Base-by-base conservation (phyloP, 1,284 basidiomycete species). In the Athelia psychrophila region DNA sequence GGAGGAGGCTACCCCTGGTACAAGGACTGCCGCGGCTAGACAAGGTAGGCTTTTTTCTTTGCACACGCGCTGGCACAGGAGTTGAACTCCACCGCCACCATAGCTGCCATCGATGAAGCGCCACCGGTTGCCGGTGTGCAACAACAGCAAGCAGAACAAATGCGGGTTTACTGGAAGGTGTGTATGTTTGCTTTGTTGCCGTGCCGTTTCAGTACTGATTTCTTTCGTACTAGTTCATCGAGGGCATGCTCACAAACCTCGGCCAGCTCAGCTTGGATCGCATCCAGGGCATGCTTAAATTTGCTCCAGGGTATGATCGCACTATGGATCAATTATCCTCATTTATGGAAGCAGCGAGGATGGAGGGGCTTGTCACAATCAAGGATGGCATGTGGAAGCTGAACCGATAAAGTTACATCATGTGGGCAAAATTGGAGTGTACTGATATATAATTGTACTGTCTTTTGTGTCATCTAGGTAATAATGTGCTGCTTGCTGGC, bases 101-200 rank as follows among this genome's bases (percentile, higher is more conserved):
- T 46, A 59, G 64, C 56, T 8, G 61, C 69, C 9, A 67, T 74
- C 32, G 75, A 80, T 3, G 83, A 86, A 44, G 58, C 72, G 3
- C 73, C 80, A 1, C 69, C 84, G 0, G 70, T 84, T 2, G 65
- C 78, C 32, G 79, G 76, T 35, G 73, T 79, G n/a, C 84, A 89
- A 56, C 84, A 89, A 44, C 85, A 91, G 51, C 86, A 91, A 63
- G 84, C 86, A 0, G 91, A 90, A 59, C 86, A 92, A 67, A 91
- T 93, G 88, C 80, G 76, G 54, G 78, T 92, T 2, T 91, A 85
- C 64, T 95, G 91, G 91, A 91, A 88, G 79, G 92, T 89, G 53
- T 32, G 73, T 61, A 30, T 24, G 47, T 51, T 35, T 49, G 52
- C 19, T 30, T 50, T 49, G 22, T 2, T 33, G 19, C 36, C 50